A percentile compares a stretch with the other conserved stretches of the same genome.
phyloP scores from a whole-genome alignment of 164 flowering plant genomes.

The Magnolia changhungtana region DNA sequence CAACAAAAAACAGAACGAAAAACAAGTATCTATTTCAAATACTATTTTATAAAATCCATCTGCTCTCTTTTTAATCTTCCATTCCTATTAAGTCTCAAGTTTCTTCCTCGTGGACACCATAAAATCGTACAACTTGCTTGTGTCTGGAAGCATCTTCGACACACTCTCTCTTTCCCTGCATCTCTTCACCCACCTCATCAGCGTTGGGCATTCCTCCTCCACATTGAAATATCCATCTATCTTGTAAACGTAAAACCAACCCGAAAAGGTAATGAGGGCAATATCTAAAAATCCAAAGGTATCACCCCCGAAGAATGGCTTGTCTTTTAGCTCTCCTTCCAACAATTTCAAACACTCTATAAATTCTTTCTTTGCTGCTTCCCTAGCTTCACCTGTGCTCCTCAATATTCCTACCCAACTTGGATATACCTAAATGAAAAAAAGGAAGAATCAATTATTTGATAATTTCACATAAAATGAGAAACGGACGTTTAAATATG shows the following conservation, averaged over 20 bases:
- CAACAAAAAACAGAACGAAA: no score
- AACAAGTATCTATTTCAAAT: no score
- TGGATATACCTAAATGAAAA: no score
- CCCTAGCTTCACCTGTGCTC: conserved; percentile 14
- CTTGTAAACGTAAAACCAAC: conserved; percentile 12
- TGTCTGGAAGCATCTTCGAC: conserved; percentile 12
- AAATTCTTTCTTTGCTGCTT: conserved; percentile 13
- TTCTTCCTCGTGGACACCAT: background rate
- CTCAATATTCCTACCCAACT: conserved; percentile 5
- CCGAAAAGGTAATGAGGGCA: conserved; percentile 2
- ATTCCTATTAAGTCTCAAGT: background rate
- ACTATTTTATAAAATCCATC: no score
- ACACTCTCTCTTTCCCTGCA: conserved; percentile 20
- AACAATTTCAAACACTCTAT: conserved; percentile 10
- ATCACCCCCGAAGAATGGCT: conserved; percentile 19
- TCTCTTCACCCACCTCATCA: conserved; percentile 6
- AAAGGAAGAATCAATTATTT: background rate
- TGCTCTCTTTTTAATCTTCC: no score
- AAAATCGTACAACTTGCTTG: conserved; percentile 10
- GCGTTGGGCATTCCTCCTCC: conserved; percentile 9
- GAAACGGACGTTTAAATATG: no score
- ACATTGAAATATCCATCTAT: conserved; percentile 8
- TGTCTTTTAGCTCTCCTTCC: conserved; percentile 19
- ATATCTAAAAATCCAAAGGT: conserved; percentile 13
- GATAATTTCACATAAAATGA: no score